Evolutionary conservation across 139 green algal species (phyloP), one percentile per base, ranked within the genome.

Genomic region (Micractinium conductrix): DNA sequence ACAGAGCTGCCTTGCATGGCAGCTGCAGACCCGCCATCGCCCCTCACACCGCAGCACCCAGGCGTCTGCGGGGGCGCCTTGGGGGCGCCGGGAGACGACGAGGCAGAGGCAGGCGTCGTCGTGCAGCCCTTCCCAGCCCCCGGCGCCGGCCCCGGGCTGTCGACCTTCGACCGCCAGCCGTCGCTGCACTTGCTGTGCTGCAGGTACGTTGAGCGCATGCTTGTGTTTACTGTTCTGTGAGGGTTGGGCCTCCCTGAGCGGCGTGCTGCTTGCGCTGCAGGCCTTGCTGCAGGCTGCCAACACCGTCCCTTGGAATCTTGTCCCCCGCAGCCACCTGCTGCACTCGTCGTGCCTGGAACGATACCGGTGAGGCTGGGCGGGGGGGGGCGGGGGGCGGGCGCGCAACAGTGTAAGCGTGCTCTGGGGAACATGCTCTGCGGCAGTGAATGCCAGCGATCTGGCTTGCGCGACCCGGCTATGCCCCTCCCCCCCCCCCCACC

Each of bases 111-210:
- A 40, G 42, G 70, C 12, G 70, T 28, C 42, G 28, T 2, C 26
- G 28, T 28, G 7, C 24, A 26, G 7, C 21, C 50, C 4, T 81
- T 81, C 50, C 74, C 74, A 6, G 50, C 37, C 7, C 30, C 35
- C 33, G 74, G 74, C 35, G 21, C 48, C 4, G 74, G 74, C 48
- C 74, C 74, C 14, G 35, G 74, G 8, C 50, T 81, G 48, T 81
- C 74, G 2, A 35, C 69, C 0, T 81, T 86, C 40, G 76, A 86
- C 75, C 48, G 63, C 40, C 58, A 58, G 65, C 43, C 75, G 48
- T 62, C 70, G 43, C 50, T 87, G 45, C 58, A 81, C 65, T 22
- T 87, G 76, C 76, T 87, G 67, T 87, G 84, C 67, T 87, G 84
- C 60, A 76, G 75, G n/a, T n/a, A n/a, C n/a, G n/a, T n/a, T n/a